phyloP scores from a whole-genome alignment of 257 asterid species.

The Fraxinus cuspidata region DNA sequence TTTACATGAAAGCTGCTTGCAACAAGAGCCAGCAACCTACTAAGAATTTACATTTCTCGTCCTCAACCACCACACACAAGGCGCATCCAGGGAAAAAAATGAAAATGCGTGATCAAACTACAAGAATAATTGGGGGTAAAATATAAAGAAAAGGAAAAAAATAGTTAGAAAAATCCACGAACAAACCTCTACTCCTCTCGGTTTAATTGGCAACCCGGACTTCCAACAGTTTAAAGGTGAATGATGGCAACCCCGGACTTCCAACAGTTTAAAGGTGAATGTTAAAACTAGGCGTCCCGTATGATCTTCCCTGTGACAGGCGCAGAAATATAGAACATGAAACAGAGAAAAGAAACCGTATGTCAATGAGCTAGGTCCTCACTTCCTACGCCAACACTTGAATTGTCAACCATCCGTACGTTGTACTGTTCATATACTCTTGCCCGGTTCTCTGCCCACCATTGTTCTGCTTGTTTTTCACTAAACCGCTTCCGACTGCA shows the following conservation, averaged over 20 bases:
- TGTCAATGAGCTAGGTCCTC: slow-evolving; percentile 56
- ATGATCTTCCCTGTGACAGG: slow-evolving; percentile 29
- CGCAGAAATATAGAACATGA: slow-evolving; percentile 23
- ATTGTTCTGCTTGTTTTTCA: slow-evolving; percentile 40
- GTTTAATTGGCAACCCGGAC: slow-evolving; percentile 25
- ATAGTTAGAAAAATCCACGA: slow-evolving; percentile 28
- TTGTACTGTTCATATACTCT: slow-evolving; percentile 67
- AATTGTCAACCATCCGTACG: slow-evolving; percentile 66
- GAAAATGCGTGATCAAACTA: slow-evolving; percentile 1
- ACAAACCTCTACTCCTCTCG: slow-evolving; percentile 35
- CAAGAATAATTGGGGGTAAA: slow-evolving; percentile 4
- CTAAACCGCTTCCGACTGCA: slow-evolving; percentile 45
- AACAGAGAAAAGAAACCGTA: slow-evolving; percentile 14
- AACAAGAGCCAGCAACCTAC: slow-evolving; percentile 13
- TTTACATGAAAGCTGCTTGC: slow-evolving; percentile 19
- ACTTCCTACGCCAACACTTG: slow-evolving; percentile 64
- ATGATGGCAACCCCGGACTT: slow-evolving; percentile 29
- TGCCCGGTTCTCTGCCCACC: slow-evolving; percentile 57
- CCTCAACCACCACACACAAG: slow-evolving; percentile 11
- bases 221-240: slow-evolving; percentile 27
- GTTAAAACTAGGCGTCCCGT: slow-evolving; percentile 28
- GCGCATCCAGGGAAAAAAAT: slow-evolving; percentile 2
- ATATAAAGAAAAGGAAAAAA: background rate
- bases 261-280: slow-evolving; percentile 27
- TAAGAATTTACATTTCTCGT: slow-evolving; percentile 18